Percentiles rank a stretch among this genome's conserved stretches.
Evolutionary conservation across 306 rosid genomes (phyloP).

Genomic region (Oxytropis ochrocephala): DNA sequence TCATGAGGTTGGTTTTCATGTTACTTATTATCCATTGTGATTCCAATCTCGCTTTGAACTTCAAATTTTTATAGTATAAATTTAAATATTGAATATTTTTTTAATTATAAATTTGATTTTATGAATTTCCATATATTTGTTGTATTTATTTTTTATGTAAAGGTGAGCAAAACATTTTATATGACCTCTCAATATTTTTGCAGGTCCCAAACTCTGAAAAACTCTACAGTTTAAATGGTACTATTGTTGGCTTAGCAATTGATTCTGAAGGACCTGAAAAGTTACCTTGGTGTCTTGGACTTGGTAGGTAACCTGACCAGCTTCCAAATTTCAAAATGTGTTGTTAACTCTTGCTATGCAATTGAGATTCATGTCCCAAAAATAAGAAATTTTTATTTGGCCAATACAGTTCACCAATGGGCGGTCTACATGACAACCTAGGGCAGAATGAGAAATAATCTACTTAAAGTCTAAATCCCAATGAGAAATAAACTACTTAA

Average conservation of each 20-base stretch:
- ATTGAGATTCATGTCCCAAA: not conserved
- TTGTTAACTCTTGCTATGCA: not conserved
- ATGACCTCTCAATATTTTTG: constrained; percentile 14
- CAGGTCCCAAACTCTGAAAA: constrained; percentile 71
- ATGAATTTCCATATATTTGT: not conserved
- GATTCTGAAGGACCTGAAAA: constrained; percentile 50
- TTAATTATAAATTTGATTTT: not conserved
- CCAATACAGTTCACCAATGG: not conserved
- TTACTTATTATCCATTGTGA: not conserved
- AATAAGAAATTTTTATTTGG: not conserved
- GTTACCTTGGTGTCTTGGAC: constrained; percentile 78
- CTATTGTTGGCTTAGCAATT: constrained; percentile 81
- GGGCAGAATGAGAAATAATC: not conserved
- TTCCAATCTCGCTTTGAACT: not conserved
- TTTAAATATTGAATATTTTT: not conserved
- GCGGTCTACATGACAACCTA: not conserved
- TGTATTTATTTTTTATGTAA: not conserved
- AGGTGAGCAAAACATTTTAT: not conserved
- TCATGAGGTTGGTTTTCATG: constrained; percentile 52
- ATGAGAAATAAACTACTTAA: not conserved
- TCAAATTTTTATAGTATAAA: not conserved
- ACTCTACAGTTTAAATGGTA: constrained; percentile 70
- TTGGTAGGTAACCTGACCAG: constrained; percentile 50
- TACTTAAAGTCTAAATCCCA: not conserved
- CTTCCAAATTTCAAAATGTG: constrained; percentile 14